Evolutionary conservation across 306 rosid species (phyloP).

Genomic region (Hylodesmum podocarpum): DNA sequence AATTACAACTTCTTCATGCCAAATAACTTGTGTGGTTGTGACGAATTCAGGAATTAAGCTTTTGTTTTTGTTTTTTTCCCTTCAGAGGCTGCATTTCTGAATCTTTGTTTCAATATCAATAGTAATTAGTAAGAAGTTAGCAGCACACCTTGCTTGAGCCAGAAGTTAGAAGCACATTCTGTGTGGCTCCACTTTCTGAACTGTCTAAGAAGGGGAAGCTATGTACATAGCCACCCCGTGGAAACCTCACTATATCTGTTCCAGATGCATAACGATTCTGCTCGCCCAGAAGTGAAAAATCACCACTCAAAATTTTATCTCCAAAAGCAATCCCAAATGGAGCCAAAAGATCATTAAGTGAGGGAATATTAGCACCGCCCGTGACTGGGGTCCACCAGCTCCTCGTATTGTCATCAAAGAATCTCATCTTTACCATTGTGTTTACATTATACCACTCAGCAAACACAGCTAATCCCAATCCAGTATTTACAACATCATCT

Average conservation of each 20-base stretch:
- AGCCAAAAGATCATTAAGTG: conserved; percentile 87
- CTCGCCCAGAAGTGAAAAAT: conserved; percentile 88
- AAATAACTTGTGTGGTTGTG: background rate
- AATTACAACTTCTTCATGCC: conserved; percentile 10
- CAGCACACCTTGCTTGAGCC: conserved; percentile 57
- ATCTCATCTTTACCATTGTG: conserved; percentile 96
- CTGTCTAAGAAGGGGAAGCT: conserved; percentile 87
- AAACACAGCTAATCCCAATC: conserved; percentile 87
- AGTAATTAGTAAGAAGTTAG: background rate
- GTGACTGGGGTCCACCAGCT: conserved; percentile 99
- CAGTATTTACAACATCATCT: conserved; percentile 82
- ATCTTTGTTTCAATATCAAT: background rate
- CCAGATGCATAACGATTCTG: conserved; percentile 97
- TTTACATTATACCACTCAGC: conserved; percentile 98
- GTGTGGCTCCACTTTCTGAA: conserved; percentile 98
- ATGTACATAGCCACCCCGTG: conserved; percentile 80
- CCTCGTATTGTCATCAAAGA: conserved; percentile 93
- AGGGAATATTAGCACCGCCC: conserved; percentile 94
- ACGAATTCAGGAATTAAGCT: background rate
- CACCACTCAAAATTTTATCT: conserved; percentile 89
- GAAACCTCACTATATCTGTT: conserved; percentile 92
- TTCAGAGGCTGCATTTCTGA: background rate
- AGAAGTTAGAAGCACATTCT: conserved; percentile 71
- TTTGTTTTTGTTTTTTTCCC: background rate
- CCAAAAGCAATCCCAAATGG: conserved; percentile 98